Base-by-base conservation (phyloP, 2,329 filamentous ascomycete species). In the Alternaria metachromatica region DNA sequence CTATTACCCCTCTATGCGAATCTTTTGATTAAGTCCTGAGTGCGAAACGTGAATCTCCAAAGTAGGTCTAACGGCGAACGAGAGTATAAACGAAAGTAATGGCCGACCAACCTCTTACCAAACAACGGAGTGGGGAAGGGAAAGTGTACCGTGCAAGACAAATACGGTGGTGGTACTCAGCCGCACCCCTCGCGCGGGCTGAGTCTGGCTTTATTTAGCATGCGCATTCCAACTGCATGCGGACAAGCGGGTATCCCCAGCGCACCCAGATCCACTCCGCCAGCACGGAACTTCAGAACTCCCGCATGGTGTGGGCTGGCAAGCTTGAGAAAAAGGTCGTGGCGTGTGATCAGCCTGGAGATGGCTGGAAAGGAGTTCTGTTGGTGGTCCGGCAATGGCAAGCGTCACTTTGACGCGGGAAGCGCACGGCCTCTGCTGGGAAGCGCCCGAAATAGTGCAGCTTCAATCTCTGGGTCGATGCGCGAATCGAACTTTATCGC, bases 121-220 rank as follows among this genome's bases (percentile, higher is more conserved):
- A 41, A 43, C 58, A 44, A 55, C 12, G 48, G 58, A 21, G 50
- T 53, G 57, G 61, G 33, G 46, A 30, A 44, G 46, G 44, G 21
- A 15, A 53, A 33, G 49, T n/a, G 54, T 25, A 49, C 41, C 30
- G 62, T 53, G 62, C 25, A 58, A 26, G 53, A 46, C 20, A 48
- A 33, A 33, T 48, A 59, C 55, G 30, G 43, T 64, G 50, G 50
- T 48, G 25, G 43, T 53, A 50, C 55, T 56, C 60, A 63, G 63
- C 51, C 60, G 60, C 60, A 45, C 59, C 54, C 51, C 60, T 65
- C 60, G 60, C 60, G 33, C 46, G 61, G 59, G 50, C 63, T 59
- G 55, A 62, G 55, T 48, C 25, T 60, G 56, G 63, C 63, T 63
- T 63, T 65, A 65, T 65, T 65, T 63, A 62, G 59, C 33, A 58